Conservation (phyloP, 306 rosid species). For the peach (Prunus persica) region Prunus_persica_NCBIv2 NC_034014.1:24869001-24869500, state of each 20-base stretch:
- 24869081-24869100: too few species aligned
- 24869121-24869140: too few species aligned
- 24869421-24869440: not conserved
- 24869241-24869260: not conserved
- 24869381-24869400: not conserved
- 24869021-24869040: too few species aligned
- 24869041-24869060: rapidly evolving
- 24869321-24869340: not conserved
- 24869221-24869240: not conserved
- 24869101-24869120: too few species aligned
- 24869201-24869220: not conserved
- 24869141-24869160: too few species aligned
- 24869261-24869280: conserved; percentile 7
- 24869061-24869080: too few species aligned
- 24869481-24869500: not conserved
- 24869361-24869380: not conserved
- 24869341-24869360: not conserved
- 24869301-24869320: not conserved
- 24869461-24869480: not conserved
- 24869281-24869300: not conserved
- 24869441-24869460: not conserved
- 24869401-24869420: not conserved
- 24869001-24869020: too few species aligned
- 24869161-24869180: too few species aligned
- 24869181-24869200: too few species aligned